Conservation (phyloP, 192 early-diverging fungal species). For the Rhizophlyctis rosea region DNA sequence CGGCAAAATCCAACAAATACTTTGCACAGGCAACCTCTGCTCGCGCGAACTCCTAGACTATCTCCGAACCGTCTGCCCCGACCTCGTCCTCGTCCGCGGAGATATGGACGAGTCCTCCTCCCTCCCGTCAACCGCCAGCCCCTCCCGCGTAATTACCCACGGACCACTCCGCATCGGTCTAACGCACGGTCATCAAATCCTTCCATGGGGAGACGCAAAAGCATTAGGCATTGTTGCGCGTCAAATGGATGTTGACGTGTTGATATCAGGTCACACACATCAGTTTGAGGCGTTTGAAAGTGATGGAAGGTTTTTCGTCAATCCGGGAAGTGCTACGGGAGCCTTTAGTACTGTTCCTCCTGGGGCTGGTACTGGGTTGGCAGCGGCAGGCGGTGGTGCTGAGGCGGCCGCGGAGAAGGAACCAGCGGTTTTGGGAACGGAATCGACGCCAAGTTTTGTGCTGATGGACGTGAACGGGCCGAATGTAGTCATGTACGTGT, state of each 20-base stretch:
- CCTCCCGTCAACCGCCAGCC: slow-evolving; percentile 23
- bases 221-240: slow-evolving; percentile 62
- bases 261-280: slow-evolving; percentile 87
- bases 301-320: slow-evolving; percentile 89
- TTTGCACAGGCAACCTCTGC: slow-evolving; percentile 87
- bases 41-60: slow-evolving; percentile 85
- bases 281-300: slow-evolving; percentile 88
- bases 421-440: slow-evolving; percentile 35
- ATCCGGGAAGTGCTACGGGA: slow-evolving; percentile 95
- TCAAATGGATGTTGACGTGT: slow-evolving; percentile 87
- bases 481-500: slow-evolving; percentile 82
- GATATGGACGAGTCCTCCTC: slow-evolving; percentile 70
- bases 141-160: slow-evolving; percentile 48
- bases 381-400: slow-evolving; percentile 1
- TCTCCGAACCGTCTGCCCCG: slow-evolving; percentile 74
- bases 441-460: slow-evolving; percentile 86
- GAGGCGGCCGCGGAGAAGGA: slow-evolving; percentile 14
- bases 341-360: slow-evolving; percentile 46
- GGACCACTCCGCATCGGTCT: slow-evolving; percentile 56
- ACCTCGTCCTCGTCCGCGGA: slow-evolving; percentile 74
- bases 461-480: slow-evolving; percentile 87
- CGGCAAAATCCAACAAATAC: slow-evolving; percentile 95
- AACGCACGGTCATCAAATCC: slow-evolving; percentile 82
- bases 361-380: slow-evolving; percentile 6
- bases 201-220: slow-evolving; percentile 60